Base-by-base conservation (phyloP, 495 filamentous ascomycete genomes). In the Aspergillus bertholletiae region DNA sequence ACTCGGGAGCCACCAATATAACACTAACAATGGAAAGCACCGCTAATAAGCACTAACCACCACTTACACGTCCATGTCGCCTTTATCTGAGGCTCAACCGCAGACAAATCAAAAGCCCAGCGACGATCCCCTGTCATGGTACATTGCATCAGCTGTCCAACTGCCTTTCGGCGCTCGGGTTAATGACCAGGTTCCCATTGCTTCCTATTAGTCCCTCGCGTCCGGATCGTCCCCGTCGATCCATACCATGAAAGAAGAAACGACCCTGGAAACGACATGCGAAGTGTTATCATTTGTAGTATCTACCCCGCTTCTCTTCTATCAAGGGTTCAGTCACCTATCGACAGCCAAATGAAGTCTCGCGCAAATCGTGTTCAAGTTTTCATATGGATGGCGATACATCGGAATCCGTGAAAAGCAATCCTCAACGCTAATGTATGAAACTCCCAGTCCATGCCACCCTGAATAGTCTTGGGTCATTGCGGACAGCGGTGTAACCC, bases 41-140 rank as follows among this genome's bases (percentile, higher is more conserved):
- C 37, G 8, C 37, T 43, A 43, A 43, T 21, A 43, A 43, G 18
- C 39, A 43, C 39, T 43, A 43, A 21, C 17, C 39, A 11, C 17
- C 5, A 28, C 26, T 28, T 43, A 8, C 21, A 43, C 18, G 9
- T 43, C 39, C 39, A 43, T 43, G 21, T 43, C 11, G 18, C n/a
- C 39, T 43, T 43, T 43, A 43, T 22, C 39, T 43, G 39, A 43
- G 39, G 39, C 39, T 43, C 39, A 43, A 43, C 27, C 46, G 46
- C 28, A 49, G 46, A 13, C 15, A 13, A 46, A 24, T 27, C 23
- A 45, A 22, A 21, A 18, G 26, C 8, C 26, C 26, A 28, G 26
- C 8, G 26, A 28, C 9, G 17, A 45, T 37, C 34, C 1, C 34
- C 5, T n/a, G 34, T 37, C 34, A 15, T 15, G 17, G 11, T 37